Evolutionary conservation across 2,329 filamentous ascomycete species (phyloP), one percentile per base, ranked within the genome.

Genomic region (Aureobasidium musti): DNA sequence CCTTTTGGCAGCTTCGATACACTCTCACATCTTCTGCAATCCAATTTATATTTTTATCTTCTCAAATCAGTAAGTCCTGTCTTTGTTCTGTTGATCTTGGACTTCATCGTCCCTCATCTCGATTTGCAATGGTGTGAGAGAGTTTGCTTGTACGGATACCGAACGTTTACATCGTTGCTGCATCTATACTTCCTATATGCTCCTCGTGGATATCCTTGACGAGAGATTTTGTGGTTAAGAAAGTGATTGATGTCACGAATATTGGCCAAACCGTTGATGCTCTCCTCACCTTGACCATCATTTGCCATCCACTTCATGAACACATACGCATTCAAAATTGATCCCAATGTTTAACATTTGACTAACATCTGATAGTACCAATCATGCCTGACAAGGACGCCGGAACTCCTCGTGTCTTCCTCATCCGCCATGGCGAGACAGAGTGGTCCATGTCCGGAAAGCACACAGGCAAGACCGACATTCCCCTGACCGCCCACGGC

Each of bases 401-500:
- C 54, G 68, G 79, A 11, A 80, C 80, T 35, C 81, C 81, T 8
- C 77, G 81, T 59, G 79, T 83, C 74, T 83, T 83, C 77, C 80
- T 83, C 68, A 77, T 83, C 73, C 91, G 93, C 73, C 93, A 97
- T 75, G 94, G 93, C 79, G 92, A 97, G 81, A 98, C 93, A 3
- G 92, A 96, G 81, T 98, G 93, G 93, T 96, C 91, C 8, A 86
- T 96, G 59, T 89, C 89, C 72, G 93, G 76, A 21, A 73, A 87
- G 61, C 91, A 97, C 79, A 98, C 94, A 0, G 90, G 92, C 60
- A 84, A 82, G 33, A 91, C 90, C 21, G 93, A 98, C 74, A 90
- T 98, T 3, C 89, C 92, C 1, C 82, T 97, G 43, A 97, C 93
- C 0, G 80, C 84, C 61, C 90, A 91, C 75, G 94, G 94, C 64